A percentile compares a stretch with the other conserved stretches of the same genome.
Conservation (phyloP, 805 yeast species). For the Saccharomycopsis vini region DNA sequence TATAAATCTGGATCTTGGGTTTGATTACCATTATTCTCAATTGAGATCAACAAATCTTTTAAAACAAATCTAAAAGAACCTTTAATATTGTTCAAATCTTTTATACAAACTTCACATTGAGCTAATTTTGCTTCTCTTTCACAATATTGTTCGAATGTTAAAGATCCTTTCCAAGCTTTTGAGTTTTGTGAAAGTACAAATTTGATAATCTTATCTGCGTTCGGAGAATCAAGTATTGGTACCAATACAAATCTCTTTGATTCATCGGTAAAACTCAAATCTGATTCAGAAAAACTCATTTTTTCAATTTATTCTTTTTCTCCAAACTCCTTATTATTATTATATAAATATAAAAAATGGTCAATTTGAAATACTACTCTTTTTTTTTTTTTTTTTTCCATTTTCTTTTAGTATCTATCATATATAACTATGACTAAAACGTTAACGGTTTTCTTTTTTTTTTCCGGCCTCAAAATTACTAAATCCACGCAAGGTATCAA, state of each 20-base stretch:
- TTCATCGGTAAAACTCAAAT: not conserved
- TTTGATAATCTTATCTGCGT: not conserved
- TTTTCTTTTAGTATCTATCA: too few species aligned
- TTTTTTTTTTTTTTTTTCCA: too few species aligned
- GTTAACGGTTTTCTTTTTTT: too few species aligned
- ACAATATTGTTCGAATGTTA: not conserved
- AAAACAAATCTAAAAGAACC: constrained; percentile 24
- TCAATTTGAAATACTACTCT: too few species aligned
- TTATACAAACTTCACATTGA: not conserved
- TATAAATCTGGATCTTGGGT: constrained; percentile 20
- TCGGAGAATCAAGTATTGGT: not conserved
- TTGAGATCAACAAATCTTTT: constrained; percentile 11
- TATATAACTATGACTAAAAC: too few species aligned
- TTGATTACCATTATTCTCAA: constrained; percentile 14
- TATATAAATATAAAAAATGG: too few species aligned
- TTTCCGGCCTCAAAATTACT: too few species aligned
- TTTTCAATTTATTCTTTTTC: too few species aligned
- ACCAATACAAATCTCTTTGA: not conserved
- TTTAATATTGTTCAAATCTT: not conserved
- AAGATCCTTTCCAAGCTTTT: not conserved
- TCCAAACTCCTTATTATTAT: too few species aligned
- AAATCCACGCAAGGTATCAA: too few species aligned
- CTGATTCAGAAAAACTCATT: too few species aligned
- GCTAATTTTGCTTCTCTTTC: constrained; percentile 4
- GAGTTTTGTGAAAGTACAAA: not conserved